Base-by-base conservation (phyloP, 768 basidiomycete species). In the Pisolithus tinctorius region DNA sequence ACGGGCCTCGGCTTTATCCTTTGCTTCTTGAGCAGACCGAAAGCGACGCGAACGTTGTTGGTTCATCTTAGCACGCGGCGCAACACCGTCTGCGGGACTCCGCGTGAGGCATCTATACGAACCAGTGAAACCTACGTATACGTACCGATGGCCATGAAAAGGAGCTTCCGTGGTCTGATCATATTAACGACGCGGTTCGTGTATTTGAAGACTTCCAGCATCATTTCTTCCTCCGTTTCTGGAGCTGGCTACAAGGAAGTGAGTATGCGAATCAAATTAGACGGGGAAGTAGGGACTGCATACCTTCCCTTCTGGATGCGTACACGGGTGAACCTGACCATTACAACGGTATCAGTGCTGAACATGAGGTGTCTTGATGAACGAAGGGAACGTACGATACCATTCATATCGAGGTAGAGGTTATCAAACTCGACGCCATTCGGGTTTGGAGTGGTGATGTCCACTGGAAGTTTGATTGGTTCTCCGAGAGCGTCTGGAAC, bases 21-120 rank as follows among this genome's bases (percentile, higher is more conserved):
- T 84, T 4, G 96, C 93, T 68, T 99, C 96, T 65, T 95, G 93
- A 2, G 92, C 84, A 20, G 93, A 82, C 54, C 96, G 82, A 72
- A 99, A 99, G 49, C 96, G 92, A 58, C 96, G 80, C 14, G 93
- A 93, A 9, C 96, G 91, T 67, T 99, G 96, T 63, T 99, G 96
- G 65, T 99, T 99, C 96, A 99, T 99, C 73, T 99, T 99, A 38
- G 96, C 96, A 61, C 95, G 84, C 30, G 95, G 95, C 9, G 95
- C 95, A 20, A 97, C 95, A 53, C 95, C 95, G 62, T 98, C 94
- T 95, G 50, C 39, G 40, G 49, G 4, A 31, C 46, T 31, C 11
- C n/a, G 47, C 27, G 23, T 30, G 31, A 45, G 45, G 37, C 31
- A 56, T 43, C 50, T 52, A 11, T n/a, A 52, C 16, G 6, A 14